phyloP scores from a whole-genome alignment of 192 early-diverging fungal genomes.

The Entophlyctis luteolus region DNA sequence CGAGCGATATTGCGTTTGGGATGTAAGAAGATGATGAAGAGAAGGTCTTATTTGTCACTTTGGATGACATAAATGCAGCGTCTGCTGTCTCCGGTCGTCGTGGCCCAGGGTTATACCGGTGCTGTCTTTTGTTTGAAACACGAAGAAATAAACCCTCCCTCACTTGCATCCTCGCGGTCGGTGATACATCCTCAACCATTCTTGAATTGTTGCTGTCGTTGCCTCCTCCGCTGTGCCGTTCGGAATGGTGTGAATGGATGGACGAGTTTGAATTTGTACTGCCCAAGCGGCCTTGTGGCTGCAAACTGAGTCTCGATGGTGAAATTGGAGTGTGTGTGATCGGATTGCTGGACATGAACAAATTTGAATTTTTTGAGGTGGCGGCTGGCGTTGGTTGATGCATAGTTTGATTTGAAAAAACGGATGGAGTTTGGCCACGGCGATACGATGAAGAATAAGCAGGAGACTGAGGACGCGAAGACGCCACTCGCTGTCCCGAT shows the following conservation, averaged over 20 bases:
- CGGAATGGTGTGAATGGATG: neutral
- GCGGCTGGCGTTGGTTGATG: neutral
- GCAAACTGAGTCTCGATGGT: neutral
- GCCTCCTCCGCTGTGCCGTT: neutral
- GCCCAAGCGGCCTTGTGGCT: neutral
- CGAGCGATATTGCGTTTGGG: neutral
- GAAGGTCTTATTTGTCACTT: neutral
- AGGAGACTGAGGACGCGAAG: neutral
- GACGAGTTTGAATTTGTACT: neutral
- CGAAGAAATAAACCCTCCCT: neutral
- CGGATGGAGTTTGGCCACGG: neutral
- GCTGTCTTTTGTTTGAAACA: neutral
- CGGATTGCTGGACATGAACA: too few species aligned
- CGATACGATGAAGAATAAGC: neutral
- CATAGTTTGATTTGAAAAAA: too few species aligned
- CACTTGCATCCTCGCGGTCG: neutral
- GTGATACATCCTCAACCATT: neutral
- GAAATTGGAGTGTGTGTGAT: conserved; percentile 5
- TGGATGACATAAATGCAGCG: neutral
- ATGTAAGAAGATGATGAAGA: too few species aligned
- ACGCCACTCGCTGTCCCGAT: neutral
- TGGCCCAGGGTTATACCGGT: neutral
- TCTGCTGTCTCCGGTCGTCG: neutral
- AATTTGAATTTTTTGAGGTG: neutral
- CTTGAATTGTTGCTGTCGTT: neutral